Base-by-base conservation (phyloP, 352 stramenopile species). In the Phytophthora ramorum region DNA sequence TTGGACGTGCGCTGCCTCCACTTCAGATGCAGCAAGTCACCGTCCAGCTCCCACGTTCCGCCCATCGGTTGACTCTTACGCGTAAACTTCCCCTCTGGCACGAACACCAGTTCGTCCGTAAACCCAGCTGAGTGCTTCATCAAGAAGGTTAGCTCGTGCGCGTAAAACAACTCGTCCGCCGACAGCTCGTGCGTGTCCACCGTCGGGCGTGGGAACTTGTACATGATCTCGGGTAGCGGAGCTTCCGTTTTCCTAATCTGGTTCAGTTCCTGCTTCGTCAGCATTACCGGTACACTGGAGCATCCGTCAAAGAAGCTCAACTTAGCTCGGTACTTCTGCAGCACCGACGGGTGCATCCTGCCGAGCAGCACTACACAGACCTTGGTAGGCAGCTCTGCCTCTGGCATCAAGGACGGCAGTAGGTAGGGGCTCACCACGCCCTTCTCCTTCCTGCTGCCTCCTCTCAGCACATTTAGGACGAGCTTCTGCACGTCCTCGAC, bases 1-100 rank as follows among this genome's bases (percentile, higher is more conserved):
- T 73, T 76, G 4, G 34, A 45, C 32, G 60, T 67, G 12, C 47
- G 54, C 20, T 76, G 71, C 34, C 75, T 80, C 88, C 88, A 96
- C 49, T 90, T 90, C 16, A 96, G 62, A 66, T 95, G 87, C 45
- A 96, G 58, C 43, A 95, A 69, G 58, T 96, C 87, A 12, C 87
- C 88, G 38, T 93, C 84, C 1, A 96, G 56, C 47, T 85, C 68
- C 88, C 88, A 96, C 24, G 79, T 92, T 10, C 88, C 88, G 40
- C 83, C 85, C 7, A 83, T 55, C 6, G 83, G 79, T 40, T 91
- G 85, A 38, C 61, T 89, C 63, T 92, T 90, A 22, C 87, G 82
- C 43, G 71, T 73, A 58, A 96, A 96, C 3, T 59, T 75, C 0
- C 87, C 83, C 7, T 52, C 66, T 2, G 86, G 86, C 22, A 78